Base-by-base conservation (phyloP, 768 basidiomycete species). In the Calocybe gangraenosa region DNA sequence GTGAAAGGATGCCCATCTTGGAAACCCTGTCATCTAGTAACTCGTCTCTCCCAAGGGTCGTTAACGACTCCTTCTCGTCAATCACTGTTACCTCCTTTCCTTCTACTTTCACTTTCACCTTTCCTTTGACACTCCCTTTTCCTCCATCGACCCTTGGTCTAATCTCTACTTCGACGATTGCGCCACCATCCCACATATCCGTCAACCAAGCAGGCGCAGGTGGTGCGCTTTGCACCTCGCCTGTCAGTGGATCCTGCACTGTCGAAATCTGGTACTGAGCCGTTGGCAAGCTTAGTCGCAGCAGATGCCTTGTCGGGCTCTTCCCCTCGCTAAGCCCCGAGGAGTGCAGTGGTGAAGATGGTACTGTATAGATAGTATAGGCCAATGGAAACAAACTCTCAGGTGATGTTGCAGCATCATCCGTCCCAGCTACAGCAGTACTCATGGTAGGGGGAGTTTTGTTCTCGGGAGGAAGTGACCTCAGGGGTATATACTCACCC, bases 201-300 rank as follows among this genome's bases (percentile, higher is more conserved):
- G 73, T 55, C 43, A 88, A 66, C 93, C 94, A 95, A 36, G 65
- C 66, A 7, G 92, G 88, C 50, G 77, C 82, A 28, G 74, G 67
- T 47, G 79, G 77, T 3, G 81, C 76, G 14, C 67, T 69, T 36
- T 74, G 74, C 44, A 69, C 73, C 65, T 84, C 79, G 13, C 84
- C 85, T 19, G 85, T 87, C 49, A 95, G 67, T 8, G 93, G 93
- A 63, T 95, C 90, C 38, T 76, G 69, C 28, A 94, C 76, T 2
- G 86, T 84, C 23, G 83, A 77, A 36, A 82, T 76, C 59, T 84
- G 80, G 58, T 82, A 90, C 50, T 84, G 85, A 15, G 88, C 83
- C 1, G 91, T 95, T 2, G 93, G 93, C 14, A 96, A 64, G 31
- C 76, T 79, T 41, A 97, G 55, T 39, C 89, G 74, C 11, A 97